These are phyloP conservation scores for Clavariopsis aquatica DNA, from an alignment of 495 filamentous ascomycete genomes.

Conservation along the genomic window DNA sequence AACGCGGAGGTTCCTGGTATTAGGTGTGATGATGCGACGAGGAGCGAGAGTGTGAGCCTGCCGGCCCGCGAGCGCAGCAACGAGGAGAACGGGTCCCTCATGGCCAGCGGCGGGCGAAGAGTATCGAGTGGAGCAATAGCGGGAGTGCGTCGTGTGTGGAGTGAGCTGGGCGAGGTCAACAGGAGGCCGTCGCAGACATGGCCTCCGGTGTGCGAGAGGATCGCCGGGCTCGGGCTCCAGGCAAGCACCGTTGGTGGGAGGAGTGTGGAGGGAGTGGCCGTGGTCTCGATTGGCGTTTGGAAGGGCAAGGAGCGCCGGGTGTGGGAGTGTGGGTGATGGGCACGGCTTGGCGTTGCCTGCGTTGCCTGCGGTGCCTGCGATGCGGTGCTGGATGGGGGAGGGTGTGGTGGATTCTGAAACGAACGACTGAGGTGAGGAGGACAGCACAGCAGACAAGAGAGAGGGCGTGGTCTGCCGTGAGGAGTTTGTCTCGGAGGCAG, in stretches of 20 bases:
- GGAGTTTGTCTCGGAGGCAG: conserved; percentile 2
- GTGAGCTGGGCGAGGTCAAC: neutral
- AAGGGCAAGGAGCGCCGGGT: conserved; percentile 13
- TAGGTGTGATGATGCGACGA: conserved; percentile 33
- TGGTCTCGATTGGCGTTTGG: conserved; percentile 30
- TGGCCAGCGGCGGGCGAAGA: conserved; percentile 34
- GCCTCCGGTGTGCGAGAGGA: neutral
- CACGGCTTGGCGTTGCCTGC: conserved; percentile 7
- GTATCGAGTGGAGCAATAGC: conserved; percentile 7
- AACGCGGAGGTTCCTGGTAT: conserved; percentile 59
- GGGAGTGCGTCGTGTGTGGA: neutral
- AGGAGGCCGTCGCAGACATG: conserved; percentile 15
- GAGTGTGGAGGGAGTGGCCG: conserved; percentile 4
- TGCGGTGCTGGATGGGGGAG: neutral
- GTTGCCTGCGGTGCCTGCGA: neutral
- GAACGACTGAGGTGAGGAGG: conserved; percentile 31
- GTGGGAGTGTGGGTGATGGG: conserved; percentile 12
- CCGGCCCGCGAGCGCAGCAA: conserved; percentile 36
- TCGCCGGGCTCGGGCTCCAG: neutral
- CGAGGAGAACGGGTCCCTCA: conserved; percentile 40
- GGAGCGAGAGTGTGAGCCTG: conserved; percentile 32
- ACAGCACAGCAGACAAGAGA: neutral
- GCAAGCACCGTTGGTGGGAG: conserved; percentile 7
- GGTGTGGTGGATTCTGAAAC: conserved; percentile 24
- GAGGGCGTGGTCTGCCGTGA: neutral